Evolutionary conservation across 192 early-diverging fungal genomes (phyloP).

Genomic region (Umbelopsis sp.): DNA sequence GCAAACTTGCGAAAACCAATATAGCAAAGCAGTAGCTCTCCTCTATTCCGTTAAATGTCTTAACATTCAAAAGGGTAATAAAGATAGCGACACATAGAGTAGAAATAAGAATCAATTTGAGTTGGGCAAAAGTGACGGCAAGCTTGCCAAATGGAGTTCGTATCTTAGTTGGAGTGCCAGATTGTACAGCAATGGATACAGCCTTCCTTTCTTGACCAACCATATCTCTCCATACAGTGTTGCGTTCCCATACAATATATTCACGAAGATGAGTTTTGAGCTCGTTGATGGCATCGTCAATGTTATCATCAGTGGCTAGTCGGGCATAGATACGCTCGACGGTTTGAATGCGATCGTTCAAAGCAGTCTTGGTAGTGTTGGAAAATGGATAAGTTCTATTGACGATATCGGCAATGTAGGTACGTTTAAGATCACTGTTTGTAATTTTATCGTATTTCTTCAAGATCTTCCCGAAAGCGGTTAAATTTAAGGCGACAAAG

Average conservation of each 20-base stretch:
- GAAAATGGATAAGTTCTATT: conserved; percentile 72
- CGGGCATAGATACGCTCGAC: conserved; percentile 67
- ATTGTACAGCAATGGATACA: conserved; percentile 66
- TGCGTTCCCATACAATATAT: conserved; percentile 94
- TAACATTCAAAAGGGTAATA: conserved; percentile 53
- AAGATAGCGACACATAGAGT: conserved; percentile 61
- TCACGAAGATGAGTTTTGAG: conserved; percentile 84
- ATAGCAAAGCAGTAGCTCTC: conserved; percentile 92
- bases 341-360: conserved; percentile 66
- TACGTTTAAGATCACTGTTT: conserved; percentile 64
- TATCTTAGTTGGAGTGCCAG: conserved; percentile 27
- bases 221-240: conserved; percentile 98
- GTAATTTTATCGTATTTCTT: conserved; percentile 99
- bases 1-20: conserved; percentile 82
- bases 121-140: conserved; percentile 46
- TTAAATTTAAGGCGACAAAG: conserved; percentile 87
- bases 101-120: conserved; percentile 43
- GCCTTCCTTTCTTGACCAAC: conserved; percentile 84
- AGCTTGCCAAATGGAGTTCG: conserved; percentile 54
- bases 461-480: conserved; percentile 91
- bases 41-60: conserved; percentile 70
- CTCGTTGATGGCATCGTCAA: conserved; percentile 68
- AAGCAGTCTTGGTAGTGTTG: conserved; percentile 53
- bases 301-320: conserved; percentile 58
- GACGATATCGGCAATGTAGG: conserved; percentile 71